Conservation (phyloP, 805 yeast species). For the Ascoidea rubescens region DNA sequence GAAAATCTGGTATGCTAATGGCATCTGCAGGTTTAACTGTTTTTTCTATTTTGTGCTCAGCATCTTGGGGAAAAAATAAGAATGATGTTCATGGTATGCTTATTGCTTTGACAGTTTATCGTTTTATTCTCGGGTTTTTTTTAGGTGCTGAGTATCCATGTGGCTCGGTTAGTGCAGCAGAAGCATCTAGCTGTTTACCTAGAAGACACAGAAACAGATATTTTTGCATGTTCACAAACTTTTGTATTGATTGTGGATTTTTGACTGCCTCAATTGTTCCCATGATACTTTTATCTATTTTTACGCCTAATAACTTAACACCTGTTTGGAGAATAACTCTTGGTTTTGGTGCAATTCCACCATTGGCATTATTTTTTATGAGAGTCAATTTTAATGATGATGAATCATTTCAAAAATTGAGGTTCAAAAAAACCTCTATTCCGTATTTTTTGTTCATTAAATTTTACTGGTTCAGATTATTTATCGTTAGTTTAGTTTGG, state of each 20-base stretch:
- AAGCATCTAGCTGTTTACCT: constrained; percentile 67
- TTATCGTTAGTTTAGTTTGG: constrained; percentile 70
- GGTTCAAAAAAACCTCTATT: constrained; percentile 45
- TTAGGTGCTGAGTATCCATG: constrained; percentile 95
- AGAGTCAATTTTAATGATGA: constrained; percentile 69
- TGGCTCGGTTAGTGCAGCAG: constrained; percentile 88
- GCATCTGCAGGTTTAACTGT: constrained; percentile 66
- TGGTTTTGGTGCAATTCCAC: constrained; percentile 85
- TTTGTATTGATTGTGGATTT: constrained; percentile 79
- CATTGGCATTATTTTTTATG: constrained; percentile 60
- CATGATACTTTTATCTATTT: constrained; percentile 74
- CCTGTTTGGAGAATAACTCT: constrained; percentile 87
- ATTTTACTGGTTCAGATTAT: constrained; percentile 73
- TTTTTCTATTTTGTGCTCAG: constrained; percentile 69
- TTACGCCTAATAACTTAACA: constrained; percentile 50
- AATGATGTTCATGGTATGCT: constrained; percentile 64
- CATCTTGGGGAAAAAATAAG: constrained; percentile 68
- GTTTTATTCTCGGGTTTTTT: constrained; percentile 82
- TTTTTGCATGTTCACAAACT: constrained; percentile 80
- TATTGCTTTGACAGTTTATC: constrained; percentile 68
- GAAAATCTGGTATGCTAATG: constrained; percentile 72
- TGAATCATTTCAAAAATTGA: constrained; percentile 52
- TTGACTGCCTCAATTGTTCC: constrained; percentile 79
- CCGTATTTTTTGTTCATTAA: constrained; percentile 63
- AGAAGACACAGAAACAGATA: constrained; percentile 81